Conservation (phyloP, 345 rosid species). For the Luvunga scandens region DNA sequence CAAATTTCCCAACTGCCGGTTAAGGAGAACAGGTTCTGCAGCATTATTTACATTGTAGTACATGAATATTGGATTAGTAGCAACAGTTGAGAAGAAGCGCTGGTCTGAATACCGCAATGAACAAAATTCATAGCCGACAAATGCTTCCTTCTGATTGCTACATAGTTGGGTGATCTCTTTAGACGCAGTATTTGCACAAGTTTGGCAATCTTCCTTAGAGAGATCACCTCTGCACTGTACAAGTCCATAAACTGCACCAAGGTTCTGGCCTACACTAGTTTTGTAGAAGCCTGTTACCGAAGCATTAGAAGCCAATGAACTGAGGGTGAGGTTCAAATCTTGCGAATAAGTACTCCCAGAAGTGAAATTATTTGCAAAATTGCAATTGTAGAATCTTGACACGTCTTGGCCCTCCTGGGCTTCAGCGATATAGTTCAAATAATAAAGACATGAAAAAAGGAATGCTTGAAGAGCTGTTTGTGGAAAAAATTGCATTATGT, state of each 20-base stretch:
- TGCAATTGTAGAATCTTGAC: neutral
- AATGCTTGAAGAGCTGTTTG: neutral
- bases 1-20: conserved; percentile 16
- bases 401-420: neutral
- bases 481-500: conserved; percentile 4
- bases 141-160: conserved; percentile 30
- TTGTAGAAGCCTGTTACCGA: conserved; percentile 19
- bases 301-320: conserved; percentile 27
- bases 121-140: conserved; percentile 17
- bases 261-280: conserved; percentile 13
- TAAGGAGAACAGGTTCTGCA: conserved; percentile 14
- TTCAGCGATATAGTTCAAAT: neutral
- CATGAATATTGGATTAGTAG: neutral
- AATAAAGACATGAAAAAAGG: neutral
- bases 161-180: conserved; percentile 18
- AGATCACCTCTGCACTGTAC: conserved; percentile 27
- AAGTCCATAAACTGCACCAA: conserved; percentile 21
- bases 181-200: conserved; percentile 16
- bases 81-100: conserved; percentile 25
- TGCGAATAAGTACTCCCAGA: conserved; percentile 18
- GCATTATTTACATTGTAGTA: neutral
- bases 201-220: conserved; percentile 25
- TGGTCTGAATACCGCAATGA: conserved; percentile 24
- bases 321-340: conserved; percentile 23
- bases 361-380: conserved; percentile 19